These are phyloP conservation scores for carrot (Daucus carota) DNA, from an alignment of 129 eudicot species.

Conservation along the genomic window DH1_v3.0 NC_030381.2:33198501-33199000, in stretches of 20 bases:
- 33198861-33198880: conserved; percentile 82
- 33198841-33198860: conserved; percentile 75
- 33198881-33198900: conserved; percentile 93
- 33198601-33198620: conserved; percentile 81
- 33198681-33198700: conserved; percentile 61
- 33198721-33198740: background rate
- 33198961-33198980: background rate
- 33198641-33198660: conserved; percentile 86
- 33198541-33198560: conserved; percentile 54
- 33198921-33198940: conserved; percentile 88
- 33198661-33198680: conserved; percentile 68
- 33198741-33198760: background rate
- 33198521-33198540: background rate
- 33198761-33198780: background rate
- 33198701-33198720: conserved; percentile 26
- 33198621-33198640: conserved; percentile 91
- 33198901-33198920: conserved; percentile 87
- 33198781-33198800: conserved; percentile 4
- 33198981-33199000: background rate
- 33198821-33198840: conserved; percentile 94
- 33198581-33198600: conserved; percentile 76
- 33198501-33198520: too few species aligned
- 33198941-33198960: conserved; percentile 49
- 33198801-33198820: conserved; percentile 86
- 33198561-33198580: conserved; percentile 78